Evolutionary conservation across 768 basidiomycete genomes (phyloP), one percentile per base, ranked within the genome.

Genomic region (Trametes cubensis): DNA sequence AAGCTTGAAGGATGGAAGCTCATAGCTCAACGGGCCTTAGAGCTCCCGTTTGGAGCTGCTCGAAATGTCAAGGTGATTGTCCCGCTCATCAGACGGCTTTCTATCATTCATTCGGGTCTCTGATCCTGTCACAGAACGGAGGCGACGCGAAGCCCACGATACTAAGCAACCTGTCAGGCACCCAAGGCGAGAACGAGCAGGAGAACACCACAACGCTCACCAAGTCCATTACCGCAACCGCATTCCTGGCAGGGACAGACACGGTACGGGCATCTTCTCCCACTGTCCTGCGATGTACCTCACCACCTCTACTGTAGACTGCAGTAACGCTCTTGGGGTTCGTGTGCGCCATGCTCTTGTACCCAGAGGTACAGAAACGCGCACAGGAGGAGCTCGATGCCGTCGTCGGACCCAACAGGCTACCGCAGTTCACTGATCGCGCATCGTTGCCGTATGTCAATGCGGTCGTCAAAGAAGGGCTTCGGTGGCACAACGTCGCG

Each of bases 1-100:
- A 85, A 84, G 59, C 85, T 87, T 2, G 71, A 60, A 17, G 69
- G 64, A 11, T 88, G 87, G 87, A 87, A 82, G 69, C 78, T 74
- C 23, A 79, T 78, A 72, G 81, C 87, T 69, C 78, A 82, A 49
- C 82, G 83, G 60, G 85, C 83, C 52, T 81, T 84, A 18, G 81
- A 89, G 23, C 73, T 74, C 49, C 88, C 88, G 2, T 89, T 80
- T 55, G 78, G 80, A 42, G 85, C 75, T 52, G 79, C 83, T 47
- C 80, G 82, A 72, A 74, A 75, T 14, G 80, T 78, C 55, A 78
- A 85, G 72, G 87, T 88, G 47, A 21, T 48, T 8, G 21, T 60
- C 2, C 20, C 50, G 47, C 23, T 41, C 10, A 4, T 34, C 34
- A 34, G 34, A 34, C 10, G 34, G 6, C 34, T 34, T 34, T 34